A percentile compares a stretch with the other conserved stretches of the same genome.
Evolutionary conservation across 1,284 basidiomycete species (phyloP).

Genomic region (Papiliotrema laurentii): DNA sequence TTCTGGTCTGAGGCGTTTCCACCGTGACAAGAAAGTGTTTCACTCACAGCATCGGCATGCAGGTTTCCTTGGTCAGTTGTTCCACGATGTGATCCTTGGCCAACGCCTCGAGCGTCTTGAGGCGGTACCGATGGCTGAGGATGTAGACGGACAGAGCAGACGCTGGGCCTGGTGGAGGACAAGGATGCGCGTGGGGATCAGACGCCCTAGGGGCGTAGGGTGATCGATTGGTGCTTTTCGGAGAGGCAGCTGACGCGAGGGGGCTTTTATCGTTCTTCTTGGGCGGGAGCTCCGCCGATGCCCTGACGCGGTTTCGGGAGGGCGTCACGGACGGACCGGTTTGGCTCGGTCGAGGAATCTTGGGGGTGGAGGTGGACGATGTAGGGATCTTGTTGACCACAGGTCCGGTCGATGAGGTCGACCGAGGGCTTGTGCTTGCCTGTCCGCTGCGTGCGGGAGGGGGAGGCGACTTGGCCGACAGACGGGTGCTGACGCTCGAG

Average conservation of each 20-base stretch:
- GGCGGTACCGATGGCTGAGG: conserved; percentile 70
- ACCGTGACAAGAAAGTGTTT: background rate
- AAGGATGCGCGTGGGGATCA: conserved; percentile 74
- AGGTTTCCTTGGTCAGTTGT: conserved; percentile 64
- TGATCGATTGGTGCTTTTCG: background rate
- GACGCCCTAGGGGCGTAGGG: conserved; percentile 10
- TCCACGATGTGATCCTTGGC: conserved; percentile 71
- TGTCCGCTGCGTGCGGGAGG: background rate
- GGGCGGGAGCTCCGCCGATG: background rate
- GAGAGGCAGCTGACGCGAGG: background rate
- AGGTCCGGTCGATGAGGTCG: background rate
- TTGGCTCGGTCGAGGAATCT: background rate
- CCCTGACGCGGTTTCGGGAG: background rate
- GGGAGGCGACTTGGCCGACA: background rate
- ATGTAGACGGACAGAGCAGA: conserved; percentile 74
- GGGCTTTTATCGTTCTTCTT: background rate
- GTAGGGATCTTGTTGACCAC: background rate
- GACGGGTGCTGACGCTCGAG: conserved; percentile 18
- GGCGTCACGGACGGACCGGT: background rate
- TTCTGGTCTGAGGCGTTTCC: background rate
- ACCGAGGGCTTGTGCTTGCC: background rate
- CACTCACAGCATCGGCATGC: conserved; percentile 66
- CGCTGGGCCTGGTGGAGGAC: conserved; percentile 58
- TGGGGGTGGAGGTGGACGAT: background rate
- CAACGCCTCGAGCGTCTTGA: conserved; percentile 61